phyloP scores from a whole-genome alignment of 1,284 basidiomycete species.

The Malassezia equina region DNA sequence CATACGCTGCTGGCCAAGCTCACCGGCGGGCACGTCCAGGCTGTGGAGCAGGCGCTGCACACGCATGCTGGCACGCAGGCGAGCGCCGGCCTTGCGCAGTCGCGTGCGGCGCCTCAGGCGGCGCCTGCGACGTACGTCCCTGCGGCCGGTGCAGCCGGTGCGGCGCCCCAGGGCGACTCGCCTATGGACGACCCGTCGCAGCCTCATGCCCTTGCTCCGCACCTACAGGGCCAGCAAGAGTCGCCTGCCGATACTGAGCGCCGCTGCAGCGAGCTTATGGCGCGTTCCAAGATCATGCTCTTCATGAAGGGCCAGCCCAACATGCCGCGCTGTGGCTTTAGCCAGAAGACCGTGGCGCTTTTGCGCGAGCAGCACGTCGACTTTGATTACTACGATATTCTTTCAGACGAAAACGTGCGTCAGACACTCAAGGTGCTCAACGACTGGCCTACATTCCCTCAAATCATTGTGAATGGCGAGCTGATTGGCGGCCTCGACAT shows the following conservation, averaged over 20 bases:
- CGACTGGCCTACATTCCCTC: conserved; percentile 64
- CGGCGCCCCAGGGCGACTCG: conserved; percentile 4
- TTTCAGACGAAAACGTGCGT: conserved; percentile 63
- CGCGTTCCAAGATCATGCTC: conserved; percentile 61
- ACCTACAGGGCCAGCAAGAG: conserved; percentile 50
- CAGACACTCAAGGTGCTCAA: conserved; percentile 76
- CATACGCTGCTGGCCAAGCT: conserved; percentile 75
- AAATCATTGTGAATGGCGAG: conserved; percentile 61
- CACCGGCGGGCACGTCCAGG: conserved; percentile 67
- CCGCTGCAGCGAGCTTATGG: conserved; percentile 61
- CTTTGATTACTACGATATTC: conserved; percentile 66
- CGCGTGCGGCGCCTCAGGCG: conserved; percentile 28
- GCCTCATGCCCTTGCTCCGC: conserved; percentile 21
- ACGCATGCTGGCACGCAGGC: conserved; percentile 50
- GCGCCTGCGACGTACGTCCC: conserved; percentile 29
- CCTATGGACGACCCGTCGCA: background rate
- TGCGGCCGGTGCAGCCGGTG: conserved; percentile 16
- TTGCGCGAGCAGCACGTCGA: conserved; percentile 57
- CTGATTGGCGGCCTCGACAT: conserved; percentile 60
- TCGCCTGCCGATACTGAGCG: conserved; percentile 59
- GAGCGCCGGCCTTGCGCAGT: conserved; percentile 40
- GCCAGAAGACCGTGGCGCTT: conserved; percentile 60
- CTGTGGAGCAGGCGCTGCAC: conserved; percentile 59
- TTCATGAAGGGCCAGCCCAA: conserved; percentile 96
- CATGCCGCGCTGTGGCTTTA: conserved; percentile 63